Evolutionary conservation across 2,329 filamentous ascomycete genomes (phyloP).

Genomic region (Aureobasidium sp.): DNA sequence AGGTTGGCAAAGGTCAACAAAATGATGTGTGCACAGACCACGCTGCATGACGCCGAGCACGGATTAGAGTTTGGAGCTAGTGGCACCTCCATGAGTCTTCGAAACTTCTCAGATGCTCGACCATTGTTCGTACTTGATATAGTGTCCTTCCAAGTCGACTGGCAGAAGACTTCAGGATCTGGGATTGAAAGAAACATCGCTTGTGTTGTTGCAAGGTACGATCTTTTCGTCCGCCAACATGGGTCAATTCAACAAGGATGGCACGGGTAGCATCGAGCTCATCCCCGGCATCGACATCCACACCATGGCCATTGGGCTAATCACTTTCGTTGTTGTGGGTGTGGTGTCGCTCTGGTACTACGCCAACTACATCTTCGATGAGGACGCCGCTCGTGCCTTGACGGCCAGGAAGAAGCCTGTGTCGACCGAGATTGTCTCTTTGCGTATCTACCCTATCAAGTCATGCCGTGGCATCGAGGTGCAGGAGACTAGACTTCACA

Average conservation of each 20-base stretch:
- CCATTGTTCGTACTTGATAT: background rate
- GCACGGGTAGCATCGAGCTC: conserved; percentile 7
- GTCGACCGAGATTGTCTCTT: conserved; percentile 33
- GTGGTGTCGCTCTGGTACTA: conserved; percentile 6
- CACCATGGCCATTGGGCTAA: conserved; percentile 6
- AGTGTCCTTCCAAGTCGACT: background rate
- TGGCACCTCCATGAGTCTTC: conserved; percentile 1
- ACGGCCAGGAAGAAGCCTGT: background rate
- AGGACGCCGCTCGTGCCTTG: background rate
- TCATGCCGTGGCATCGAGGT: conserved; percentile 55
- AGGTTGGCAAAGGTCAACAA: background rate
- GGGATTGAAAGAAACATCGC: background rate
- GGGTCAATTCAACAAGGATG: background rate
- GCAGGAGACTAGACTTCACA: conserved; percentile 41
- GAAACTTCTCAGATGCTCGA: conserved; percentile 2
- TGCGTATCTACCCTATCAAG: conserved; percentile 57
- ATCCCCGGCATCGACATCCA: conserved; percentile 5
- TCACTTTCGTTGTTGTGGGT: background rate
- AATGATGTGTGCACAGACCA: conserved; percentile 3
- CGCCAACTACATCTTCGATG: conserved; percentile 9
- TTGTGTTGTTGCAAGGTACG: background rate
- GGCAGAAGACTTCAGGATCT: background rate
- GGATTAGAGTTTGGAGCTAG: background rate
- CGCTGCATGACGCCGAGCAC: background rate
- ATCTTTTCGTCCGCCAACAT: background rate